These are phyloP conservation scores for Calophaca sinica DNA, from an alignment of 306 rosid genomes.

Conservation along the genomic window DNA sequence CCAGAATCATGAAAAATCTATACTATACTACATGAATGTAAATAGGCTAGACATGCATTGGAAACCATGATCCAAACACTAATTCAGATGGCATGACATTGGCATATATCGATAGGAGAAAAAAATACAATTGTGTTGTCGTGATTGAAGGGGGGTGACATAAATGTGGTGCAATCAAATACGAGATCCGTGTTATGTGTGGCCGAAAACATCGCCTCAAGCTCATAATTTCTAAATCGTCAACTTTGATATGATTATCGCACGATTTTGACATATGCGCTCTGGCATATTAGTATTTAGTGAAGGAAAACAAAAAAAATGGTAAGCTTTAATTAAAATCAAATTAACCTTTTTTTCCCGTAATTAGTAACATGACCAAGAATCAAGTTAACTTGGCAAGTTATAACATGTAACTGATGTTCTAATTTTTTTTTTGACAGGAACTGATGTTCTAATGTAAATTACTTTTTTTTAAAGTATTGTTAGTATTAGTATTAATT, in stretches of 20 bases:
- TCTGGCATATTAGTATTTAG: conserved; percentile 26
- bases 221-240: conserved; percentile 59
- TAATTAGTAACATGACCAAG: too few relatives aligned
- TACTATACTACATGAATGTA: background rate
- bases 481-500: too few relatives aligned
- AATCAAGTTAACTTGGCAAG: background rate
- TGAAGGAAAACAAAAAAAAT: background rate
- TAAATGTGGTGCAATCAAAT: conserved; percentile 58
- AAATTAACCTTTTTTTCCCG: background rate
- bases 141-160: conserved; percentile 77
- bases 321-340: background rate
- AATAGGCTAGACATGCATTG: background rate
- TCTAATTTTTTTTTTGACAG: too few relatives aligned
- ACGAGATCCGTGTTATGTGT: conserved; percentile 44
- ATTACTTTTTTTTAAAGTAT: too few relatives aligned
- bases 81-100: background rate
- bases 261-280: conserved; percentile 53
- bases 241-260: conserved; percentile 67
- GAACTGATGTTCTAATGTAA: too few relatives aligned
- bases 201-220: conserved; percentile 59
- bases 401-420: background rate
- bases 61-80: background rate
- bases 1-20: conserved; percentile 52
- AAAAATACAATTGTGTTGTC: conserved; percentile 47
- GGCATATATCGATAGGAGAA: background rate